These are phyloP conservation scores for Helotiales sp. DNA, from an alignment of 2,329 filamentous ascomycete genomes.

Conservation along the genomic window DNA sequence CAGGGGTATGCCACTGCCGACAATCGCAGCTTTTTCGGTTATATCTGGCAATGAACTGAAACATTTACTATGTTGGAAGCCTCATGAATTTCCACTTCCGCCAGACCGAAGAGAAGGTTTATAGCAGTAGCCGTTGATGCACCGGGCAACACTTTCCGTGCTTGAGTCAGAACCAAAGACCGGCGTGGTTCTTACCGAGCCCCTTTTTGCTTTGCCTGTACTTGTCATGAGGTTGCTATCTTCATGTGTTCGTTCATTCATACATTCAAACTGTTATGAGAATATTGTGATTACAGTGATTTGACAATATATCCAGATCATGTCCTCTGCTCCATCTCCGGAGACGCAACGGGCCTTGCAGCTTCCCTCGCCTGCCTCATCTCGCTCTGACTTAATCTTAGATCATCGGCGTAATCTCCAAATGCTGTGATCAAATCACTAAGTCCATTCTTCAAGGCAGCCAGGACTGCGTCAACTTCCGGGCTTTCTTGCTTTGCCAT, in stretches of 20 bases:
- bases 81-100: background rate
- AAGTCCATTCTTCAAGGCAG: conserved; percentile 64
- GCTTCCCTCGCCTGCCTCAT: conserved; percentile 73
- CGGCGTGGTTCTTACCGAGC: background rate
- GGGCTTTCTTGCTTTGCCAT: conserved; percentile 50
- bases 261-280: background rate
- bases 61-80: background rate
- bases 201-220: too few species aligned
- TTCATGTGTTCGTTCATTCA: background rate
- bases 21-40: conserved; percentile 20
- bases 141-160: background rate
- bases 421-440: conserved; percentile 68
- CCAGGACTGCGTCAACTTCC: conserved; percentile 71
- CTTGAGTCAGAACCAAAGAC: background rate
- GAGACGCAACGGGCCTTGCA: conserved; percentile 10
- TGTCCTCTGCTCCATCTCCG: conserved; percentile 9
- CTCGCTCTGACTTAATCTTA: conserved; percentile 70
- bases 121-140: background rate
- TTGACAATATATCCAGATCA: background rate
- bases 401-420: conserved; percentile 68
- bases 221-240: too few species aligned
- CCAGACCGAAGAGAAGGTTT: background rate
- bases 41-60: conserved; percentile 8
- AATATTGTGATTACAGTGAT: background rate
- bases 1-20: conserved; percentile 10